Conservation (phyloP, 495 filamentous ascomycete species). For the Chlorociboria aeruginascens region DNA sequence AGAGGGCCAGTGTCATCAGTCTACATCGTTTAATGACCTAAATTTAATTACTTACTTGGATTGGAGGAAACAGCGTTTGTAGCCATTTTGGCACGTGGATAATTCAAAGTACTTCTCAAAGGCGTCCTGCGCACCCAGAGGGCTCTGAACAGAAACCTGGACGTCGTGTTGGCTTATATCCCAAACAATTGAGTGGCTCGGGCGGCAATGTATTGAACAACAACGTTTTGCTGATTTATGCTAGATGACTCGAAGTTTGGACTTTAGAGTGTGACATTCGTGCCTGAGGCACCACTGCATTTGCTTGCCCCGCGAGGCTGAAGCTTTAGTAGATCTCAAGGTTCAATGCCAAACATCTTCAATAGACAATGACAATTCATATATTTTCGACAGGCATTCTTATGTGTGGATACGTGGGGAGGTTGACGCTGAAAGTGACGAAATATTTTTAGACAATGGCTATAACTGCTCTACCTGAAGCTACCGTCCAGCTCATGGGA, state of each 20-base stretch:
- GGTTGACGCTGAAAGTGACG: background rate
- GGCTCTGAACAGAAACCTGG: slow-evolving; percentile 23
- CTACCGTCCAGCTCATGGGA: slow-evolving; percentile 54
- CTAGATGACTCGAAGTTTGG: slow-evolving; percentile 1
- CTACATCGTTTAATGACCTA: background rate
- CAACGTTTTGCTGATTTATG: no score
- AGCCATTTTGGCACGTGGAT: slow-evolving; percentile 39
- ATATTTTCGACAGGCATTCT: no score
- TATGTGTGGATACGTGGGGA: no score
- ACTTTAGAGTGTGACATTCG: no score
- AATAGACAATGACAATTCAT: no score
- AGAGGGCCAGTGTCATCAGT: slow-evolving; percentile 6
- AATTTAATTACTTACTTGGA: slow-evolving; percentile 31
- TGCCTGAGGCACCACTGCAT: no score
- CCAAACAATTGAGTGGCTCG: slow-evolving; percentile 6
- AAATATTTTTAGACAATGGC: slow-evolving; percentile 9
- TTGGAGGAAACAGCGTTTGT: slow-evolving; percentile 44
- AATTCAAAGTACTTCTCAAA: slow-evolving; percentile 21
- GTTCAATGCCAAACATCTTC: no score
- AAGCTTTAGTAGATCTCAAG: no score
- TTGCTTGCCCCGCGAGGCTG: no score
- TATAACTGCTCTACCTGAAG: slow-evolving; percentile 54
- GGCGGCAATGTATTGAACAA: background rate
- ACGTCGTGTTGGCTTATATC: slow-evolving; percentile 27
- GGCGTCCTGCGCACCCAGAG: slow-evolving; percentile 28